Evolutionary conservation across 495 filamentous ascomycete species (phyloP).

Genomic region (Neurospora sp.): DNA sequence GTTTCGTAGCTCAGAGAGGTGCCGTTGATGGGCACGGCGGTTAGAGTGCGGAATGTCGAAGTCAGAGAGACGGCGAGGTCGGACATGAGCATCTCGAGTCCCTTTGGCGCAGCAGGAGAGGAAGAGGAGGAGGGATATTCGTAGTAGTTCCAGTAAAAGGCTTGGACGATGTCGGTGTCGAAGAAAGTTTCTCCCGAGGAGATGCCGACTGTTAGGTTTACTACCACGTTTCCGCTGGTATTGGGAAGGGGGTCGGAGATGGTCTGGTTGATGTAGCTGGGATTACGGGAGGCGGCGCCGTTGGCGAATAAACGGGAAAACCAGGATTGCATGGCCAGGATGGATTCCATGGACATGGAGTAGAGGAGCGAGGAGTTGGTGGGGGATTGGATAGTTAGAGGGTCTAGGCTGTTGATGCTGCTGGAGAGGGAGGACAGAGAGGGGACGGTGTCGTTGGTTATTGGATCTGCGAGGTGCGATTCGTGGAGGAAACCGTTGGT

Average conservation of each 20-base stretch:
- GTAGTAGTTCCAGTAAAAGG: conserved; percentile 23
- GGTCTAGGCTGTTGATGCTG: not conserved
- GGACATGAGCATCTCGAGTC: conserved; percentile 12
- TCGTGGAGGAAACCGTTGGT: conserved; percentile 11
- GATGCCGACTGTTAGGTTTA: conserved; percentile 20
- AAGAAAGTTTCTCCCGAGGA: conserved; percentile 16
- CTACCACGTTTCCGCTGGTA: conserved; percentile 1
- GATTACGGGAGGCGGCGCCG: conserved; percentile 9
- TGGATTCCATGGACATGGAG: conserved; percentile 6
- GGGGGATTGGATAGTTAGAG: conserved; percentile 2
- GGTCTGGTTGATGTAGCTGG: conserved; percentile 4
- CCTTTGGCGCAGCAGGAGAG: not conserved
- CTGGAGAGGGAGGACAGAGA: not conserved
- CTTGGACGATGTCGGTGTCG: conserved; percentile 20
- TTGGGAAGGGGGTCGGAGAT: not conserved
- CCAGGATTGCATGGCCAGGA: conserved; percentile 13
- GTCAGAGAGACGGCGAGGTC: conserved; percentile 8
- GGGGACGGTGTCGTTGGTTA: conserved; percentile 8
- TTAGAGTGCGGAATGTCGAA: not conserved
- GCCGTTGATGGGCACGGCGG: not conserved
- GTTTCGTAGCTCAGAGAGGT: not conserved
- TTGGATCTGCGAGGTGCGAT: not conserved
- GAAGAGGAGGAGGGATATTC: conserved; percentile 5
- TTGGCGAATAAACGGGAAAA: conserved; percentile 10
- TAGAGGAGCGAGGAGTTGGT: not conserved